Conservation (phyloP, 768 basidiomycete species). For the Lentinus brumalis region DNA sequence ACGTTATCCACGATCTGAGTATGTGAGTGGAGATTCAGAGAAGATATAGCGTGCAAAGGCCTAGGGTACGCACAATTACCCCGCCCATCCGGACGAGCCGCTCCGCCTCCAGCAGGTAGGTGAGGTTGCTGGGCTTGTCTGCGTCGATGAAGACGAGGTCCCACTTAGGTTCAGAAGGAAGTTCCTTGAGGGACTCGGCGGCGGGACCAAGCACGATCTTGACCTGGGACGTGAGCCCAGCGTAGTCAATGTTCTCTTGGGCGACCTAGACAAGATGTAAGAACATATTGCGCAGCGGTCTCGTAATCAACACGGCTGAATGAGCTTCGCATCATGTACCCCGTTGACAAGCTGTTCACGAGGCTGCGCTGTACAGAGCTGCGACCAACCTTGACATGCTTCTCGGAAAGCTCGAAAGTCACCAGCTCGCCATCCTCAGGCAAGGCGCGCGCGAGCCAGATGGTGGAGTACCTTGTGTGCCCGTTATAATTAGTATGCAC, state of each 20-base stretch:
- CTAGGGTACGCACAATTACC: slow-evolving; percentile 50
- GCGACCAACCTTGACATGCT: slow-evolving; percentile 44
- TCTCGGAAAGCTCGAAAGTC: slow-evolving; percentile 47
- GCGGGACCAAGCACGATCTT: slow-evolving; percentile 55
- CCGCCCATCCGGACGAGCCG: slow-evolving; percentile 60
- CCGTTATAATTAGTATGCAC: too few species aligned
- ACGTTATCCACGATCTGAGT: slow-evolving; percentile 63
- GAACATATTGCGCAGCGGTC: too few species aligned
- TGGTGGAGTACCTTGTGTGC: slow-evolving; percentile 33
- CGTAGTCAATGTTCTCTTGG: slow-evolving; percentile 53
- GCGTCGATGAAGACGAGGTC: slow-evolving; percentile 77
- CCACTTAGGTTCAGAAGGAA: slow-evolving; percentile 53
- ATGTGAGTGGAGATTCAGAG: background rate
- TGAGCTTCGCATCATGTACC: background rate
- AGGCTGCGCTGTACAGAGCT: background rate
- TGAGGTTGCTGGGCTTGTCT: slow-evolving; percentile 57
- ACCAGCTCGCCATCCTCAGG: slow-evolving; percentile 52
- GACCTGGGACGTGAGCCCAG: slow-evolving; percentile 52
- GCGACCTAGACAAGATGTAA: slow-evolving; percentile 47
- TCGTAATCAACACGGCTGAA: too few species aligned
- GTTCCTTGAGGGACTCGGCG: slow-evolving; percentile 46
- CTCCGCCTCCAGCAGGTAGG: slow-evolving; percentile 63
- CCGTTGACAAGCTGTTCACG: background rate
- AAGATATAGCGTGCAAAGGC: background rate
- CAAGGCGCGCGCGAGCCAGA: slow-evolving; percentile 40